Base-by-base conservation (phyloP, 163 green algal genomes). In the Scenedesmus sp. region DNA sequence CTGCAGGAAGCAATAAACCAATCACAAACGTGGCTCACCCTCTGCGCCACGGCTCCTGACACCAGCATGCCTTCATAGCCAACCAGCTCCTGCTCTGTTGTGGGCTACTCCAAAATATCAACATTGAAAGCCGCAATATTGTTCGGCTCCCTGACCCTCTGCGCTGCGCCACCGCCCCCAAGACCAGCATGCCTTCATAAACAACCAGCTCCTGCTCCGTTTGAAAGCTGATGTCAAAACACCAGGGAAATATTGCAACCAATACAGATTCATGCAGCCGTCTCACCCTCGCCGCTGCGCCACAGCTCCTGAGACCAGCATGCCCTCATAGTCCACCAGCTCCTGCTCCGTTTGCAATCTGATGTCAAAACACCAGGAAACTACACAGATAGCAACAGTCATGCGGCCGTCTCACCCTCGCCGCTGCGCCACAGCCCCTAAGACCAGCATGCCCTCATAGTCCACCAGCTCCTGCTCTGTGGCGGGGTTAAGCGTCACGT, bases 401-500 rank as follows among this genome's bases (percentile, higher is more conserved):
- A 54, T 4, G 23, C 2, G 4, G 10, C 60, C 16, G 1, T 52
- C 88, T 82, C 79, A 92, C 88, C 92, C 94, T 46, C 97, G 95
- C 70, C 95, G 95, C 91, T 98, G 94, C 16, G 97, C 97, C 57
- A 97, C 96, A n/a, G 96, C 94, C 4, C 95, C 97, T 15, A 95
- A 97, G 52, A 98, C 96, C 55, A 99, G 94, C 97, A 99, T 99
- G 64, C 97, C 97, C 93, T 99, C 96, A 62, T 99, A 98, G 88
- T 98, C 96, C 66, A 99, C 96, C 87, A 98, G 93, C 86, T 97
- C 92, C 83, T 96, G 90, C 13, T 97, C 93, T 13, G 82, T 91
- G 8, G 89, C 46, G 23, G 86, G 91, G 74, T 59, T 64, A 55
- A 89, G 56, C n/a, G 59, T 57, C 26, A 93, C 87, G 56, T 90